A percentile compares a stretch with the other conserved stretches of the same genome.
These are phyloP conservation scores for Suillus occidentalis DNA, from an alignment of 768 basidiomycete genomes.

Conservation along the genomic window DNA sequence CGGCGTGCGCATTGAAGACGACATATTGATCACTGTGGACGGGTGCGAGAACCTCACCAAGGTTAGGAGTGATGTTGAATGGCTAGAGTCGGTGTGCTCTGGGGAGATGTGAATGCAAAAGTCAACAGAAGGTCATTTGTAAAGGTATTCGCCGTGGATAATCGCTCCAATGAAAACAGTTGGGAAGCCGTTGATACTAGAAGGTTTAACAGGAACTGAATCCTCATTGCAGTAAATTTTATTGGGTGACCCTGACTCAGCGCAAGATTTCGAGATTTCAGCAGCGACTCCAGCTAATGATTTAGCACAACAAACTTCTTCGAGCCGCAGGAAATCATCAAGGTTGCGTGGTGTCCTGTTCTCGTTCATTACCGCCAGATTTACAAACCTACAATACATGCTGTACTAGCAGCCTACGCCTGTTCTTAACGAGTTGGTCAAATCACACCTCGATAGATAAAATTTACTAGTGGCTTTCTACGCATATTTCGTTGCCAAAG, in stretches of 20 bases:
- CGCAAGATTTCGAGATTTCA: neutral
- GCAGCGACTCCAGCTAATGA: neutral
- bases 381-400: neutral
- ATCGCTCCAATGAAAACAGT: neutral
- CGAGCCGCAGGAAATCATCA: neutral
- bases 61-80: slow-evolving; percentile 76
- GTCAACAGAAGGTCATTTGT: neutral
- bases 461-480: no score
- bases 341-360: neutral
- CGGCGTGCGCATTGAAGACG: slow-evolving; percentile 94
- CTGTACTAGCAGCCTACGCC: no score
- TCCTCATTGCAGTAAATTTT: neutral
- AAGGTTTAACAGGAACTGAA: neutral
- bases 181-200: neutral
- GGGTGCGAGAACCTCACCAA: slow-evolving; percentile 87
- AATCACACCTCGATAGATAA: no score
- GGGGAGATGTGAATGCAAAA: slow-evolving; percentile 43
- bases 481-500: slow-evolving; percentile 15
- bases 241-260: neutral
- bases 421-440: no score
- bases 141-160: neutral
- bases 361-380: neutral
- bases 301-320: neutral
- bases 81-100: slow-evolving; percentile 82
- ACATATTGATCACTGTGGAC: slow-evolving; percentile 70